Base-by-base conservation (phyloP, 148 eudicot species). In the Rhododendron vialii region DNA sequence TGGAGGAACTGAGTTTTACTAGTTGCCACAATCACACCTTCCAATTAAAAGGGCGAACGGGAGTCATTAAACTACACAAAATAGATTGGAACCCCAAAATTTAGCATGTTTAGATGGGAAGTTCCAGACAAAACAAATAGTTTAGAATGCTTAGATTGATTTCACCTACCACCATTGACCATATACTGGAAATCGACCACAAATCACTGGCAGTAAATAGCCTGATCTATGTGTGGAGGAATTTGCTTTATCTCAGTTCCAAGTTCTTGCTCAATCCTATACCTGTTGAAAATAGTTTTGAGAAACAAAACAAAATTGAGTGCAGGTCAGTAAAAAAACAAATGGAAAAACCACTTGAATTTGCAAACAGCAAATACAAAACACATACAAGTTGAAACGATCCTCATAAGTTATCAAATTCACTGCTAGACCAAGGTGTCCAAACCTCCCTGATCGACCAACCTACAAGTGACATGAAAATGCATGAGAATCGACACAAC, bases 381-480 rank as follows among this genome's bases (percentile, higher is more conserved):
- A 81, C 33, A 91, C 98, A 61, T 83, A 96, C 98, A 96, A 88
- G 88, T 96, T 96, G 87, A 93, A 94, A 69, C 98, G 96, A 85
- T 96, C 98, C 88, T 94, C 98, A 81, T 90, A 96, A 84, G 98
- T 96, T 78, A 96, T 93, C 92, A 96, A 88, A 91, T 92, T 96
- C 89, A 96, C 98, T 83, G 98, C 98, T 84, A 96, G 91, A 59
- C 98, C 98, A 85, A 96, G 96, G 92, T 95, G 98, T 57, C 98
- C 98, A 88, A 90, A 96, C 85, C 98, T 95, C 83, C 98, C 98
- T 59, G 96, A 95, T 86, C 98, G 96, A 85, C 98, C 98, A 87
- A 96, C 98, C 98, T 95, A 88, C 28, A 35, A 45, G 51, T 35
- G 84, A 71, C 80, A 83, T 26, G 36, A 86, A 41, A 65, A 84